Evolutionary conservation across 2,329 filamentous ascomycete genomes (phyloP), one percentile per base, ranked within the genome.

Genomic region (Dactylellina leptospora): DNA sequence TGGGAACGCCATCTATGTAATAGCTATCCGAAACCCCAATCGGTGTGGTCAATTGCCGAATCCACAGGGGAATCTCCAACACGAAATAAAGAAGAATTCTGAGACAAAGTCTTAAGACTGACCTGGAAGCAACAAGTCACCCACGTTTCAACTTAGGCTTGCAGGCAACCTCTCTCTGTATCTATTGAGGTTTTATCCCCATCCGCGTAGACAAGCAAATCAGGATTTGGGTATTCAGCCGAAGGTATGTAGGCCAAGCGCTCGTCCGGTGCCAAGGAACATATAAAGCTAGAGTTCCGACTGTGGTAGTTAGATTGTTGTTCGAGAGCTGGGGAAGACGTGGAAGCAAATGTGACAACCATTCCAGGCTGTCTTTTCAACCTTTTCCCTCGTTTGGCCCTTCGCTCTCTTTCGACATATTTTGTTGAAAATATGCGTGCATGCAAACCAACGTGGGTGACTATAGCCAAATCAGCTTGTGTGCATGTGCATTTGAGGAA

Each of bases 31-130:
- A 58, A 62, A 58, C 50, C 56, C 58, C 59, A 71, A 62, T 63
- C 48, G 51, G 58, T 44, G 53, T 58, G 58, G 47, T 55, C 56
- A 70, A 70, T 70, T 70, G 56, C 64, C 66, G 66, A 62, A 27
- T 13, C 20, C 51, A 70, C 55, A 70, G 55, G 30, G 48, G 25
- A 54, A 48, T 23, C 36, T 45, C 55, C 28, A 20, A 47, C 45
- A 30, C 30, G 47, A 51, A 51, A 11, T 33, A 47, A 20, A 51
- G 42, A n/a, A n/a, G n/a, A n/a, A n/a, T n/a, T 23, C 38, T 53
- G 61, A 66, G 51, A 58, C 33, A 50, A 22, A 33, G 27, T 11
- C 6, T 33, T 50, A 40, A 51, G 16, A 47, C 51, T 38, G 27
- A 44, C 13, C 33, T 50, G 30, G 20, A 66, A 47, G 8, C 53